Base-by-base conservation (phyloP, 1,284 basidiomycete species). In the Moniliella sp. region DNA sequence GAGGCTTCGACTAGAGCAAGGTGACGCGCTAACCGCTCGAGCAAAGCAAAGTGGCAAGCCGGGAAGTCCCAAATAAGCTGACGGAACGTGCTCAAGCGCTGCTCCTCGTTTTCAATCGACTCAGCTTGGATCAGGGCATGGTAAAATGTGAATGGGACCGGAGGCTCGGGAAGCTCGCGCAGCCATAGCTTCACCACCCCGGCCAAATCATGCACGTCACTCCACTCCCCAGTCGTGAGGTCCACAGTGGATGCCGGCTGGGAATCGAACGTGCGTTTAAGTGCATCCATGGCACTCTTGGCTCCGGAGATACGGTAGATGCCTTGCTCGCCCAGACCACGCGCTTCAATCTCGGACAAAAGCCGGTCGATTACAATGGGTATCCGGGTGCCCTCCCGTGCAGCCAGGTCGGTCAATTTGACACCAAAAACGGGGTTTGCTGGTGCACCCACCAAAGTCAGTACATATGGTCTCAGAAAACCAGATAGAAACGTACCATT, bases 301-400 rank as follows among this genome's bases (percentile, higher is more conserved):
- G 50, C 44, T 4, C 55, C 56, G 12, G 52, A 52, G 34, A 59
- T 50, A 13, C 56, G 52, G 34, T 59, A 59, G 35, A 59, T 57
- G 12, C 56, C 56, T 33, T 54, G 48, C 38, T 59, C 56, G 18
- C 42, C 34, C 15, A 59, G 33, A n/a, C 56, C 55, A 31, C 56
- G 42, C 1, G 46, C 34, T 32, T 59, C 56, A 26, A 59, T 42
- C 33, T 57, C 52, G n/a, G 46, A 41, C 30, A 59, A 42, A 44
- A 59, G 47, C 11, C 51, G 32, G 35, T 55, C 50, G 14, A 59
- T 37, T n/a, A 43, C 52, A 0, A 46, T 38, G 2, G 56, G 56
- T 2, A 59, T 41, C 2, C 39, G 31, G 7, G 39, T 36, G 2
- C 44, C 45, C 14, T 49, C 50, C 17, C 47, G 42, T 25, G 44